phyloP scores from a whole-genome alignment of 1,284 basidiomycete species.

The Phenoliferia sp. region DNA sequence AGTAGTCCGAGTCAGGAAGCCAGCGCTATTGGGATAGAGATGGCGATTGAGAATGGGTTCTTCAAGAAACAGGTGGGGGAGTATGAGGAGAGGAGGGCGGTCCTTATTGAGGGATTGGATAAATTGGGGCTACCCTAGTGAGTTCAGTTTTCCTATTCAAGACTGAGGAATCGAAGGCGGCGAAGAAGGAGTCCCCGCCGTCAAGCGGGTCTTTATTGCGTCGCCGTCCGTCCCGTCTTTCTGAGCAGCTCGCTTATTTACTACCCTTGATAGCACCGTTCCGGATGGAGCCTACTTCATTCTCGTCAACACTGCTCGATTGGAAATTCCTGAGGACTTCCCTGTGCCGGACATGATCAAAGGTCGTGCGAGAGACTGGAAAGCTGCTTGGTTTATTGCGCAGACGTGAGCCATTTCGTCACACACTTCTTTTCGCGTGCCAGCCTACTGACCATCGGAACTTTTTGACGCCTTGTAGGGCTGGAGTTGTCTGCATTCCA shows the following conservation, averaged over 20 bases:
- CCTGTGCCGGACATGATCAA: conserved; percentile 69
- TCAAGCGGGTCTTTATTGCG: no score
- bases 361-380: conserved; percentile 83
- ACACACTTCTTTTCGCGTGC: background rate
- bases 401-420: conserved; percentile 30
- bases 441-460: background rate
- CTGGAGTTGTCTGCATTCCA: conserved; percentile 86
- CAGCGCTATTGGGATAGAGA: conserved; percentile 75
- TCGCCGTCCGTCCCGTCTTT: background rate
- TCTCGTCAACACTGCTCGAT: conserved; percentile 52
- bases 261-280: conserved; percentile 50
- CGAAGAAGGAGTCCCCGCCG: no score
- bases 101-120: conserved; percentile 75
- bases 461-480: conserved; percentile 29
- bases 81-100: conserved; percentile 72
- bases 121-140: conserved; percentile 73
- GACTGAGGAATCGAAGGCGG: no score
- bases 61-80: conserved; percentile 71
- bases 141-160: conserved; percentile 17
- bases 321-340: conserved; percentile 79
- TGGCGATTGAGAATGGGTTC: conserved; percentile 66
- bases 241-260: no score
- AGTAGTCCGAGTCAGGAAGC: conserved; percentile 61
- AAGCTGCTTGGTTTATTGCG: conserved; percentile 49
- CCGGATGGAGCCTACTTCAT: conserved; percentile 89